Percentiles rank a stretch among this genome's conserved stretches.
phyloP scores from a whole-genome alignment of 2,329 filamentous ascomycete species.

The Monilinia fructigena region DNA sequence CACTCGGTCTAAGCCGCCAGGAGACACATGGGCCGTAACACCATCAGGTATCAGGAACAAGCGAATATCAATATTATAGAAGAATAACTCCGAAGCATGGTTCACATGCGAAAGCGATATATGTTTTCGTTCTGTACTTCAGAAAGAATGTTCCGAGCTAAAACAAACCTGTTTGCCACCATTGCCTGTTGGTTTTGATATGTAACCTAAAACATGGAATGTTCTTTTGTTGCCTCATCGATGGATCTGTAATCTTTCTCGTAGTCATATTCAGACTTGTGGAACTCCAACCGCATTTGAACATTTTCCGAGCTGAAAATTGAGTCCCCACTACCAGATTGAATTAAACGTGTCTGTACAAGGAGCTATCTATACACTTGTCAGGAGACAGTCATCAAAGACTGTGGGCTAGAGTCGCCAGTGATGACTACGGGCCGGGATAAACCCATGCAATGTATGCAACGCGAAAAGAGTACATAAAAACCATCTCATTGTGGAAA shows the following conservation, averaged over 20 bases:
- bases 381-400: neutral
- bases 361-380: neutral
- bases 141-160: neutral
- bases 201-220: neutral
- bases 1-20: neutral
- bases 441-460: neutral
- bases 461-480: neutral
- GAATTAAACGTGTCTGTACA: neutral
- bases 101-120: neutral
- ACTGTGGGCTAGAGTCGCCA: neutral
- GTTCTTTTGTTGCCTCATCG: neutral
- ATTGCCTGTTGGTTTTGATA: neutral
- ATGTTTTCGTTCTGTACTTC: neutral
- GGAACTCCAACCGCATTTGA: neutral
- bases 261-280: neutral
- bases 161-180: neutral
- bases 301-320: conserved; percentile 4
- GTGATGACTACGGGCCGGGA: neutral
- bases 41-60: conserved; percentile 10
- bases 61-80: neutral
- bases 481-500: neutral
- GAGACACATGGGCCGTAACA: neutral
- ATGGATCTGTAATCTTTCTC: no score
- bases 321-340: neutral
- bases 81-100: neutral